Conservation (phyloP, 805 yeast species). For the Barnettozyma sucrosica region DNA sequence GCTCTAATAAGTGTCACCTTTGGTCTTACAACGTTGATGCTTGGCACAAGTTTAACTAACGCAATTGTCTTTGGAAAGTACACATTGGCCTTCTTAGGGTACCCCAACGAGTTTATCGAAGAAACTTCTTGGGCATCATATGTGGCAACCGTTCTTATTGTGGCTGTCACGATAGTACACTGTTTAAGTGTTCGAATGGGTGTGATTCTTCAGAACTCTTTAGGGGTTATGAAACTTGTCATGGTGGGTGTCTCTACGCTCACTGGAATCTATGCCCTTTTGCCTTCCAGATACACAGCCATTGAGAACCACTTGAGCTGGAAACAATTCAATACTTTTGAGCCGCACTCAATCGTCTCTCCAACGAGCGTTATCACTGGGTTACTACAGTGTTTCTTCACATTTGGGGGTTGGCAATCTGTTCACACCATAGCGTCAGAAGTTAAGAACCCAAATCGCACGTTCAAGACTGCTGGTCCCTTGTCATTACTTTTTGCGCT, state of each 20-base stretch:
- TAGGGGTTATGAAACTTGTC: slow-evolving; percentile 56
- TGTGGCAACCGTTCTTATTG: slow-evolving; percentile 37
- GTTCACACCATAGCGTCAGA: slow-evolving; percentile 59
- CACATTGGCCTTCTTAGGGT: slow-evolving; percentile 38
- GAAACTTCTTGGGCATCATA: slow-evolving; percentile 30
- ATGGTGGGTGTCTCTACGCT: slow-evolving; percentile 48
- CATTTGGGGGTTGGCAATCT: slow-evolving; percentile 58
- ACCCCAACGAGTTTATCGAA: slow-evolving; percentile 31
- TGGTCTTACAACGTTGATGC: slow-evolving; percentile 42
- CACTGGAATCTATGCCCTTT: slow-evolving; percentile 53
- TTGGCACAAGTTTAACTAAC: slow-evolving; percentile 51
- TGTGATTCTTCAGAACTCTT: slow-evolving; percentile 50
- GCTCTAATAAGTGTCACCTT: slow-evolving; percentile 48
- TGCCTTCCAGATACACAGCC: slow-evolving; percentile 37
- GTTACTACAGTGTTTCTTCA: slow-evolving; percentile 51
- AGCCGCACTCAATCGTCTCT: slow-evolving; percentile 26
- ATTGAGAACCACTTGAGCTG: slow-evolving; percentile 31
- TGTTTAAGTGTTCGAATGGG: slow-evolving; percentile 58
- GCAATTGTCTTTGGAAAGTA: slow-evolving; percentile 61
- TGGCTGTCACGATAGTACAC: slow-evolving; percentile 39
- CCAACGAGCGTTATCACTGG: slow-evolving; percentile 47
- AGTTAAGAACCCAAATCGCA: slow-evolving; percentile 50
- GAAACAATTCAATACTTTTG: slow-evolving; percentile 28
- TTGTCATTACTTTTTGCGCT: slow-evolving; percentile 42
- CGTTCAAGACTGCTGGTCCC: slow-evolving; percentile 59